Conservation (phyloP, 768 basidiomycete genomes). For the Termitomyces sp. region DNA sequence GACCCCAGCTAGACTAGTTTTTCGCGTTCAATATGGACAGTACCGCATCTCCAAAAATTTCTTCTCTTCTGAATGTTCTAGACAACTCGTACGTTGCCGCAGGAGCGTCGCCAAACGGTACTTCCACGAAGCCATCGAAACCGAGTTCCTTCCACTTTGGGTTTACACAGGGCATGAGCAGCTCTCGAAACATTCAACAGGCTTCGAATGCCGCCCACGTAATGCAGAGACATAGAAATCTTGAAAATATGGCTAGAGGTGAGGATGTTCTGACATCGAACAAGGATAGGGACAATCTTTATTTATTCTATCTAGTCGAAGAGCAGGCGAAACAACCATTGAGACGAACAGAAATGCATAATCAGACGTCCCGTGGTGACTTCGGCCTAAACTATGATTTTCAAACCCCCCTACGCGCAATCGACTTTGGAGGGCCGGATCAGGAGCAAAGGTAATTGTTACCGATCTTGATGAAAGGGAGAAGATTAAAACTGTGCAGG, state of each 20-base stretch:
- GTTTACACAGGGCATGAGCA: not conserved
- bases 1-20: not conserved
- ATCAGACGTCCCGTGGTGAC: slow-evolving; percentile 14
- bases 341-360: not conserved
- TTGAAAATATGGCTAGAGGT: slow-evolving; percentile 2
- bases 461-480: not conserved
- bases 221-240: not conserved
- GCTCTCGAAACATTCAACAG: not conserved
- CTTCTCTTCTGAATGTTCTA: slow-evolving; percentile 24
- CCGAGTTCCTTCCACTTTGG: not conserved
- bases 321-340: not conserved
- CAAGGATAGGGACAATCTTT: not conserved
- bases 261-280: not conserved
- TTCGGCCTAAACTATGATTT: slow-evolving; percentile 47
- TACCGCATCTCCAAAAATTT: slow-evolving; percentile 15
- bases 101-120: slow-evolving; percentile 6
- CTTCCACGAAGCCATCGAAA: slow-evolving; percentile 3
- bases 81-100: slow-evolving; percentile 18
- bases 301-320: not conserved
- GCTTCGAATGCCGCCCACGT: not conserved
- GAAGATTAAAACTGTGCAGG: slow-evolving; percentile 23
- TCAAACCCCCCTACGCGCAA: slow-evolving; percentile 38
- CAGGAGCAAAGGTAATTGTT: slow-evolving; percentile 42
- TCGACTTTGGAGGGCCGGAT: slow-evolving; percentile 56
- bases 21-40: slow-evolving; percentile 13